These are phyloP conservation scores for Diaporthe ilicicola DNA, from an alignment of 2,329 filamentous ascomycete genomes.

Conservation along the genomic window DNA sequence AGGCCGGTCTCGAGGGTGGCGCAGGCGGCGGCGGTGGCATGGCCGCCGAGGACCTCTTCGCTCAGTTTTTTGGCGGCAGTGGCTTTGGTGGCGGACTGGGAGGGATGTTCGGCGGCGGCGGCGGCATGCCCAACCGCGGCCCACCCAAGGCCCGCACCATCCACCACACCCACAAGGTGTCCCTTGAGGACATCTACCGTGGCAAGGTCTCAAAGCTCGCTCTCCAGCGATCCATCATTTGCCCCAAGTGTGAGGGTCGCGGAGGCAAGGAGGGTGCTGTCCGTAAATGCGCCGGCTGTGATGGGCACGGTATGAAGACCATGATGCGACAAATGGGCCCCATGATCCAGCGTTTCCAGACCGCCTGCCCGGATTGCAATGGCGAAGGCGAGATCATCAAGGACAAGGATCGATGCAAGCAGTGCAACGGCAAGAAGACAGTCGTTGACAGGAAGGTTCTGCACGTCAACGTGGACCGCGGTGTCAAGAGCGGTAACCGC, in stretches of 20 bases:
- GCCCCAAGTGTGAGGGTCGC: constrained; percentile 90
- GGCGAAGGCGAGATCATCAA: constrained; percentile 97
- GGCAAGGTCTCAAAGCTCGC: constrained; percentile 98
- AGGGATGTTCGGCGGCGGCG: constrained; percentile 80
- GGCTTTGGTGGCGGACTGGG: constrained; percentile 78
- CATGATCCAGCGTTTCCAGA: constrained; percentile 99
- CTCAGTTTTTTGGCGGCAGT: constrained; percentile 87
- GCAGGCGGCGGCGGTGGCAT: constrained; percentile 80
- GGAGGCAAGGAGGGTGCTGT: constrained; percentile 99
- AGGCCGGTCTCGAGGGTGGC: constrained; percentile 93
- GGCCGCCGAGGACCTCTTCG: constrained; percentile 95
- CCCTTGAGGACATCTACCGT: constrained; percentile 96
- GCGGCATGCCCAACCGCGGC: constrained; percentile 80
- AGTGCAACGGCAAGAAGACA: constrained; percentile 97
- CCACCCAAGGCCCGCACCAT: constrained; percentile 93
- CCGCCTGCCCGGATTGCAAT: constrained; percentile 96
- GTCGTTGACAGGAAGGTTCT: constrained; percentile 97
- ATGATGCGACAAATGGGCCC: constrained; percentile 99
- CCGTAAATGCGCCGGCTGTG: constrained; percentile 88
- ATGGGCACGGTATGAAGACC: constrained; percentile 97
- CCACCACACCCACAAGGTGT: constrained; percentile 98
- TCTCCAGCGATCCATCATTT: constrained; percentile 96
- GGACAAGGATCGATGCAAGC: constrained; percentile 98
- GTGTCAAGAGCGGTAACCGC: constrained; percentile 92
- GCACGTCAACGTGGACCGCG: constrained; percentile 96